Conservation (phyloP, 169 alveolate species). For the Eimeria necatrix region DNA sequence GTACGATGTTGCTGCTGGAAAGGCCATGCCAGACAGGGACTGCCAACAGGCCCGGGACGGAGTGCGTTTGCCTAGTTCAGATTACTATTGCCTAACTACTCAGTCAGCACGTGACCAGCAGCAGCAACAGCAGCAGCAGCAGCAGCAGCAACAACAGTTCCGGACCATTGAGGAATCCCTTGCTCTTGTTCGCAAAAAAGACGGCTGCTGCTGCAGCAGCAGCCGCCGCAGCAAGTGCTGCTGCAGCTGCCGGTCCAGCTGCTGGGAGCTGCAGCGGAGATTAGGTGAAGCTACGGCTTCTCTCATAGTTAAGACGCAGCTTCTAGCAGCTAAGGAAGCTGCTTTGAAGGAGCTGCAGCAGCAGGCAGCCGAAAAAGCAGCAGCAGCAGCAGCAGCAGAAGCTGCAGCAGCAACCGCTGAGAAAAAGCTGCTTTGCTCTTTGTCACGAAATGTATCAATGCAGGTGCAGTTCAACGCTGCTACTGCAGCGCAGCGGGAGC, state of each 20-base stretch:
- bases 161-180: not conserved
- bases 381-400: constrained; percentile 66
- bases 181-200: not conserved
- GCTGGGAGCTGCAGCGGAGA: constrained; percentile 59
- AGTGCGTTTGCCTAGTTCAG: not conserved
- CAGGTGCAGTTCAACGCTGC: constrained; percentile 27
- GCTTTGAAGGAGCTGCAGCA: constrained; percentile 46
- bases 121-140: not conserved
- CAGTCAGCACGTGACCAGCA: not conserved
- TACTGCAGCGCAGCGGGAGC: constrained; percentile 40
- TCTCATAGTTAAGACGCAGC: constrained; percentile 41
- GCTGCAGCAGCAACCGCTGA: constrained; percentile 54
- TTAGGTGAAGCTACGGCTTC: constrained; percentile 4
- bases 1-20: not conserved
- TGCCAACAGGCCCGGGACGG: too few relatives aligned
- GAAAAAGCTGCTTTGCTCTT: constrained; percentile 16
- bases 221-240: constrained; percentile 38
- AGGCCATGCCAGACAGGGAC: not conserved
- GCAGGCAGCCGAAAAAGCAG: constrained; percentile 50
- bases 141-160: not conserved
- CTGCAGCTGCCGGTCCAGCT: constrained; percentile 23
- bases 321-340: constrained; percentile 7
- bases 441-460: not conserved
- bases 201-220: constrained; percentile 43
- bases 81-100: too few relatives aligned